phyloP scores from a whole-genome alignment of 2,329 filamentous ascomycete species.

The Arthrobotrys megalospora region DNA sequence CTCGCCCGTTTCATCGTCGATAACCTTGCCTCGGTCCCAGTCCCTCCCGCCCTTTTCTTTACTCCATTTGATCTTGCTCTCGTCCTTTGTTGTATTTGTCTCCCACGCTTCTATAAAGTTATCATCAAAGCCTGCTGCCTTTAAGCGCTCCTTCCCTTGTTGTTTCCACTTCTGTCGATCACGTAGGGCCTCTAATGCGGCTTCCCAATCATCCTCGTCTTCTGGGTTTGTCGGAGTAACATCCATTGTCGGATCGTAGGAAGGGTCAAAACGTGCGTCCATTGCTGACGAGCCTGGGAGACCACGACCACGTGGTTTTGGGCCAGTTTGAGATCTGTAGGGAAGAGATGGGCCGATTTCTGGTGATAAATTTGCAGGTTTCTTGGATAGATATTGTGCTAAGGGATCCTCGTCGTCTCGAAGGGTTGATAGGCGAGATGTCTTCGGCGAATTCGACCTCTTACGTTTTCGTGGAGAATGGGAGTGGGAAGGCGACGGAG shows the following conservation, averaged over 20 bases:
- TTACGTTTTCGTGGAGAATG: slow-evolving; percentile 35
- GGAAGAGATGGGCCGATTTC: slow-evolving; percentile 83
- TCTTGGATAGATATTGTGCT: slow-evolving; percentile 36
- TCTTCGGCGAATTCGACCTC: slow-evolving; percentile 33
- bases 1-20: slow-evolving; percentile 64
- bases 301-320: slow-evolving; percentile 47
- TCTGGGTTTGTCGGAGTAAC: slow-evolving; percentile 70
- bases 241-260: slow-evolving; percentile 75
- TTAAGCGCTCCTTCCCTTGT: slow-evolving; percentile 81
- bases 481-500: slow-evolving; percentile 20
- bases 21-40: slow-evolving; percentile 74
- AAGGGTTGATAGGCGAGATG: background rate
- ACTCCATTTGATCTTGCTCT: slow-evolving; percentile 80
- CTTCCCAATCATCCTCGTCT: slow-evolving; percentile 80
- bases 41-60: slow-evolving; percentile 77
- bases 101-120: slow-evolving; percentile 81
- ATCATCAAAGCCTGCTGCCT: slow-evolving; percentile 83
- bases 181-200: slow-evolving; percentile 81
- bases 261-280: slow-evolving; percentile 82
- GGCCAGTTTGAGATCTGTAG: slow-evolving; percentile 32
- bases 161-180: slow-evolving; percentile 85
- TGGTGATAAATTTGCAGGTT: slow-evolving; percentile 69
- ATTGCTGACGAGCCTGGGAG: slow-evolving; percentile 76
- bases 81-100: slow-evolving; percentile 73
- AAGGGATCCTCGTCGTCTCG: slow-evolving; percentile 43